Evolutionary conservation across 257 asterid genomes (phyloP).

Genomic region (Parsonsia alboflavescens): DNA sequence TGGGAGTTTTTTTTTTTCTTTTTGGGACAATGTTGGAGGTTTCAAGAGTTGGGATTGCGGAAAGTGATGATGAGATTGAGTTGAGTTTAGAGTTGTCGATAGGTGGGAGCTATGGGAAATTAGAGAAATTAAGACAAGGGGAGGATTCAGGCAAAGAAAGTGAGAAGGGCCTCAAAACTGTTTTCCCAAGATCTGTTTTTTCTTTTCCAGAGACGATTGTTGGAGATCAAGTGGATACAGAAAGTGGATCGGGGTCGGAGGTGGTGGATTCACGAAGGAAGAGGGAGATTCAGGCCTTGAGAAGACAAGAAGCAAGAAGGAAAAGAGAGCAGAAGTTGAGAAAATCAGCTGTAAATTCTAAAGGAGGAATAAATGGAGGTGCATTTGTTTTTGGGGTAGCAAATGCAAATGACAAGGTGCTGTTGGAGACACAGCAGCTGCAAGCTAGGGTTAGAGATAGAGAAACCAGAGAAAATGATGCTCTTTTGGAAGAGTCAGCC

Average conservation of each 20-base stretch:
- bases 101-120: constrained; percentile 46
- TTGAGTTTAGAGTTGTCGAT: constrained; percentile 63
- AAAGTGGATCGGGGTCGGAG: constrained; percentile 14
- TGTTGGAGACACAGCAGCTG: constrained; percentile 31
- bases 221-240: constrained; percentile 7
- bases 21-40: constrained; percentile 19
- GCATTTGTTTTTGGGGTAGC: neutral
- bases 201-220: neutral
- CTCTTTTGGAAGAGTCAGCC: constrained; percentile 10
- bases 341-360: constrained; percentile 11
- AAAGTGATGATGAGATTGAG: constrained; percentile 39
- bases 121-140: constrained; percentile 10
- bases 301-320: constrained; percentile 47
- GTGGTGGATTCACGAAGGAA: constrained; percentile 32
- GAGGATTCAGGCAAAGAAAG: constrained; percentile 4
- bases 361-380: constrained; percentile 11
- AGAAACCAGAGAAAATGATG: constrained; percentile 36
- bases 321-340: constrained; percentile 42
- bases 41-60: constrained; percentile 16
- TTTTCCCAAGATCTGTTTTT: constrained; percentile 18
- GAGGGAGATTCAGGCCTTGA: constrained; percentile 47
- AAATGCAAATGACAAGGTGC: constrained; percentile 22
- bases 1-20: neutral
- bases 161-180: neutral
- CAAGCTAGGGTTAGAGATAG: constrained; percentile 34